These are phyloP conservation scores for Chaetomium cochliodes DNA, from an alignment of 495 filamentous ascomycete species.

Conservation along the genomic window DNA sequence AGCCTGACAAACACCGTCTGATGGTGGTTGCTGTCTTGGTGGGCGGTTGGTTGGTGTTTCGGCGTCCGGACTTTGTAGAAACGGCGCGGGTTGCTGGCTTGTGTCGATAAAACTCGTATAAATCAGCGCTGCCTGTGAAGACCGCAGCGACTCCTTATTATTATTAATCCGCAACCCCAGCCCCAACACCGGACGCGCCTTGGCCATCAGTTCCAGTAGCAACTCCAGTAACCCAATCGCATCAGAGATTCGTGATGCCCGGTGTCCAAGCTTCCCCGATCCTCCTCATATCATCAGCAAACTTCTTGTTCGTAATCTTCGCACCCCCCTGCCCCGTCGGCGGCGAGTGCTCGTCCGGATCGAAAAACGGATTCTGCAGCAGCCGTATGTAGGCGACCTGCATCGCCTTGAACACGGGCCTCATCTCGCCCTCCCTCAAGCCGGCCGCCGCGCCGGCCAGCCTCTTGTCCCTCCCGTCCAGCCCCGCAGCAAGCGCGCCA, in stretches of 20 bases:
- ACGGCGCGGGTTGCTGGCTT: neutral
- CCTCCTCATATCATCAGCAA: slow-evolving; percentile 75
- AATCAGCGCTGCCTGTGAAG: neutral
- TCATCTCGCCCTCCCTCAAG: slow-evolving; percentile 78
- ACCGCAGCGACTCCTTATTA: neutral
- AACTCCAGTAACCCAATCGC: neutral
- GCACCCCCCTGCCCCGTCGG: slow-evolving; percentile 53
- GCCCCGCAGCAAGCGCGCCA: slow-evolving; percentile 25
- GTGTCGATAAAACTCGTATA: neutral
- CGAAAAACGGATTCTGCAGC: slow-evolving; percentile 93
- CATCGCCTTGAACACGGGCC: slow-evolving; percentile 80
- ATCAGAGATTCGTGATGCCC: slow-evolving; percentile 47
- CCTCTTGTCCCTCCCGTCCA: slow-evolving; percentile 20
- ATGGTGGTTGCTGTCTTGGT: neutral
- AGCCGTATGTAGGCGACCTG: slow-evolving; percentile 88
- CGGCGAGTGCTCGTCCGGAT: slow-evolving; percentile 77
- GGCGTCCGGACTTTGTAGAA: neutral
- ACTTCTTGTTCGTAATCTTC: slow-evolving; percentile 75
- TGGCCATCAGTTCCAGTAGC: neutral
- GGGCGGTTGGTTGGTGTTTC: neutral
- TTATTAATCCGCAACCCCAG: neutral
- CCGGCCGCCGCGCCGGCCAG: slow-evolving; percentile 44
- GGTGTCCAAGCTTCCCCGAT: slow-evolving; percentile 74
- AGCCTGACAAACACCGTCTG: slow-evolving; percentile 32
- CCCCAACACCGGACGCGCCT: neutral